Evolutionary conservation across 2,329 filamentous ascomycete species (phyloP), one percentile per base, ranked within the genome.

Genomic region (Daldinia eschscholtzii): DNA sequence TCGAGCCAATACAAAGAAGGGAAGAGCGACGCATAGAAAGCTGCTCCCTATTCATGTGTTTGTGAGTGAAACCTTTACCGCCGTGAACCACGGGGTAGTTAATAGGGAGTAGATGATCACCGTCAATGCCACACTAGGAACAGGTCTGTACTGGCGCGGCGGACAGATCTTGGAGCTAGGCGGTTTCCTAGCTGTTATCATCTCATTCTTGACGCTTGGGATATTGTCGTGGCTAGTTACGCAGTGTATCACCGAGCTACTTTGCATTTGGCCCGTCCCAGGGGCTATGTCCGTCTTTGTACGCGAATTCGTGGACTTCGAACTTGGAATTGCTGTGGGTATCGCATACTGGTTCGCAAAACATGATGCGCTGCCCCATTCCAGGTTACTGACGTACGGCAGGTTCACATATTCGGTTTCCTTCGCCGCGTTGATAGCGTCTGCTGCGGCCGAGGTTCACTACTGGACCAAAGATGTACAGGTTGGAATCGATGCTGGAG

Each of bases 221-320:
- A 28, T 76, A 42, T 59, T 78, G 7, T 72, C 76, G 9, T 78
- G 76, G 76, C 70, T 71, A 26, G 76, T 78, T n/a, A 78, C 75
- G 73, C 75, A 78, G 52, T 78, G 75, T 58, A 74, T 78, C 41
- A 74, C 75, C 20, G 76, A 78, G 48, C 69, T 78, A 62, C 65
- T 78, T 10, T 78, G 76, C 64, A 76, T 78, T 20, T 78, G 76
- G 76, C 76, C 77, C 4, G 72, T 80, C 13, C 77, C 77, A 0
- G 77, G 78, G 23, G 77, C 77, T 1, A 37, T 79, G 23, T 74
- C 74, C 5, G 73, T 76, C 46, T 79, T 77, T 46, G 76, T 79
- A 9, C 73, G 76, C 59, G 75, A 76, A 58, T 79, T 78, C 61
- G 74, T 79, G 7, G 77, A 79, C 44, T 69, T 64, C 9, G 77